A percentile compares a stretch with the other conserved stretches of the same genome.
These are phyloP conservation scores for Ustilago esculenta DNA, from an alignment of 1,284 basidiomycete species.

Conservation along the genomic window DNA sequence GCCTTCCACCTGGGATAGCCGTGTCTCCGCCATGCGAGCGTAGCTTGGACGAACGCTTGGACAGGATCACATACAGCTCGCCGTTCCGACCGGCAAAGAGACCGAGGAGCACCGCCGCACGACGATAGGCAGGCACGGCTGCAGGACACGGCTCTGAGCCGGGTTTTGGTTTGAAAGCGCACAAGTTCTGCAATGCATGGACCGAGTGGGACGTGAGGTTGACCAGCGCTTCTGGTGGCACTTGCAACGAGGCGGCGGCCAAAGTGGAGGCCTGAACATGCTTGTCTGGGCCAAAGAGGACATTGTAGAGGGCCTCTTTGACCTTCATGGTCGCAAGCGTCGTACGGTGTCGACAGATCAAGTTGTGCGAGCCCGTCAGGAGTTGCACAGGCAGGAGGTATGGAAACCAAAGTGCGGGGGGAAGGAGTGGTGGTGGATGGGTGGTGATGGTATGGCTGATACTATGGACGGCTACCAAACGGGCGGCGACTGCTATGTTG, in stretches of 20 bases:
- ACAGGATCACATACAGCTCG: conserved; percentile 60
- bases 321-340: conserved; percentile 20
- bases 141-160: conserved; percentile 52
- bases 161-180: conserved; percentile 21
- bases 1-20: conserved; percentile 62
- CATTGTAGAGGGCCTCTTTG: conserved; percentile 35
- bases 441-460: too few species aligned
- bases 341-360: background rate
- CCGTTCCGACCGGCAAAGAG: conserved; percentile 58
- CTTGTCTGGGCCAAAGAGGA: conserved; percentile 31
- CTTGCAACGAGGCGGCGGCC: conserved; percentile 7
- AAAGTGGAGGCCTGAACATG: background rate
- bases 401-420: too few species aligned
- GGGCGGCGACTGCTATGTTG: too few species aligned
- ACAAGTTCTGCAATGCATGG: conserved; percentile 44
- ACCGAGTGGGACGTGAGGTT: conserved; percentile 32
- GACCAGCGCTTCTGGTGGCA: conserved; percentile 14
- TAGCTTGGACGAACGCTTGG: conserved; percentile 43
- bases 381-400: too few species aligned
- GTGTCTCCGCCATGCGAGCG: conserved; percentile 63
- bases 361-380: too few species aligned
- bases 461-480: too few species aligned
- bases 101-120: conserved; percentile 60
- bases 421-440: too few species aligned
- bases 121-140: conserved; percentile 56